Conservation (phyloP, 2,329 filamentous ascomycete species). For the Aureobasidium sp. region DNA sequence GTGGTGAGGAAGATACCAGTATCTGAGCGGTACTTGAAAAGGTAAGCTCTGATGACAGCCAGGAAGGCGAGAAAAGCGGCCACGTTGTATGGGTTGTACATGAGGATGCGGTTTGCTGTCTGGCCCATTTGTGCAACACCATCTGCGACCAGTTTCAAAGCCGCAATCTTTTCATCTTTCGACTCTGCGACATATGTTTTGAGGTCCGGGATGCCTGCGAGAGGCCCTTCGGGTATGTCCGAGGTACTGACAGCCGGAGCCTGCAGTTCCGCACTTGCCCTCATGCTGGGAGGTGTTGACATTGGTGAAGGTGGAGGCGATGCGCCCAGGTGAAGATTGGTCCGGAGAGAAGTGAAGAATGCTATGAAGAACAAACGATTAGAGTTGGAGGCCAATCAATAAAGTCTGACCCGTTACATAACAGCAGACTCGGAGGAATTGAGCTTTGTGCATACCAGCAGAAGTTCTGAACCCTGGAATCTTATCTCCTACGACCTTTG, state of each 20-base stretch:
- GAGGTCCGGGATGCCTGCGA: conserved; percentile 56
- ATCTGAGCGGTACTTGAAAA: conserved; percentile 39
- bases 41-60: conserved; percentile 34
- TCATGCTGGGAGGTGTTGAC: conserved; percentile 55
- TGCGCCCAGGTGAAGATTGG: conserved; percentile 63
- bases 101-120: conserved; percentile 54
- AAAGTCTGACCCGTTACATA: background rate
- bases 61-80: conserved; percentile 33
- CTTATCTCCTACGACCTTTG: conserved; percentile 7
- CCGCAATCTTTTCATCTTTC: conserved; percentile 56
- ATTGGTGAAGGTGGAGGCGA: conserved; percentile 55
- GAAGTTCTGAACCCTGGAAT: conserved; percentile 32
- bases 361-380: conserved; percentile 43
- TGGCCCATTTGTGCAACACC: conserved; percentile 77
- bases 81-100: conserved; percentile 53
- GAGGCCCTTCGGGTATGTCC: conserved; percentile 31
- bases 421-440: conserved; percentile 8
- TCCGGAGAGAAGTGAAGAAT: conserved; percentile 75
- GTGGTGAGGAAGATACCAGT: conserved; percentile 52
- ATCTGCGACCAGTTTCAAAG: conserved; percentile 69
- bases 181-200: conserved; percentile 48
- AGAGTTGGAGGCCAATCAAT: background rate
- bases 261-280: conserved; percentile 32
- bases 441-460: conserved; percentile 24
- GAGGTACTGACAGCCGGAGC: conserved; percentile 27